These are phyloP conservation scores for Rhamnella rubrinervis DNA, from an alignment of 331 rosid species.

Conservation along the genomic window DNA sequence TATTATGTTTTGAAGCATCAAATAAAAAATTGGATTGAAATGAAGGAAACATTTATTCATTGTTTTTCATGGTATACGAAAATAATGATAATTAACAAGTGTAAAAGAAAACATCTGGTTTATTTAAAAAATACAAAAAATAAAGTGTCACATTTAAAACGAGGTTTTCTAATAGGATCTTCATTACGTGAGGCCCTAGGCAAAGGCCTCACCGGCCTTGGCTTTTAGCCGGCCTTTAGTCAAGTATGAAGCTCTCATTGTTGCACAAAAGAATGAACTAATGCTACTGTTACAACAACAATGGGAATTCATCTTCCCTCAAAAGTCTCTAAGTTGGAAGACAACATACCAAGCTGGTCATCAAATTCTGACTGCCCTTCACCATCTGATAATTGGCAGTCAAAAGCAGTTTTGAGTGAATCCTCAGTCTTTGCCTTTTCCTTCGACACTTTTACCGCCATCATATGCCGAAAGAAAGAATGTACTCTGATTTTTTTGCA, in stretches of 20 bases:
- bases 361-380: neutral
- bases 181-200: too few species aligned
- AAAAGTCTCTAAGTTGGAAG: constrained; percentile 25
- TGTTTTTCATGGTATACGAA: too few species aligned
- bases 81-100: too few species aligned
- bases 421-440: constrained; percentile 69
- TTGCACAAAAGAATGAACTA: constrained; percentile 43
- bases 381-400: constrained; percentile 6
- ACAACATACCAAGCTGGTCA: constrained; percentile 16
- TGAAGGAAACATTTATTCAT: too few species aligned
- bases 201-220: too few species aligned
- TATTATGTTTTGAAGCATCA: too few species aligned
- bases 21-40: too few species aligned
- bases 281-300: constrained; percentile 66
- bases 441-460: constrained; percentile 50
- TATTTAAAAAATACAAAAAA: too few species aligned
- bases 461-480: constrained; percentile 83
- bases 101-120: too few species aligned
- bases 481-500: constrained; percentile 75
- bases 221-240: neutral
- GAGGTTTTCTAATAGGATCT: too few species aligned
- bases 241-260: constrained; percentile 5
- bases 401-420: neutral
- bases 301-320: constrained; percentile 17
- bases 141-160: too few species aligned